phyloP scores from a whole-genome alignment of 1,139 yeast genomes.

The Pneumocystis carinii region DNA sequence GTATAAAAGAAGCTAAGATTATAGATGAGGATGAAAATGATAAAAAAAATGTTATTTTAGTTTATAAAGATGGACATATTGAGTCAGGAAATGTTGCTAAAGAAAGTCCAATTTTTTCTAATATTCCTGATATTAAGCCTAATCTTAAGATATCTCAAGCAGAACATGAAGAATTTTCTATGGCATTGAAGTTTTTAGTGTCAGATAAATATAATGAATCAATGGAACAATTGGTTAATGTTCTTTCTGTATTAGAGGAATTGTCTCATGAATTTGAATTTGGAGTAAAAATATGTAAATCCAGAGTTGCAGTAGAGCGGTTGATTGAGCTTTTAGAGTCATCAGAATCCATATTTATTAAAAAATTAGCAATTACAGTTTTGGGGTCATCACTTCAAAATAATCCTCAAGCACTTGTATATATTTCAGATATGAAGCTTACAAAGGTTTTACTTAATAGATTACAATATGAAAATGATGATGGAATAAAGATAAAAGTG shows the following conservation, averaged over 20 bases:
- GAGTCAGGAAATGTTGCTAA: neutral
- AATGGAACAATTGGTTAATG: constrained; percentile 11
- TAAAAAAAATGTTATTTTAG: neutral
- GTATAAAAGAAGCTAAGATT: neutral
- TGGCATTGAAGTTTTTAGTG: neutral
- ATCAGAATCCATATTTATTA: constrained; percentile 13
- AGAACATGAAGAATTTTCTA: neutral
- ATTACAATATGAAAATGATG: constrained; percentile 13
- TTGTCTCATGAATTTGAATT: constrained; percentile 51
- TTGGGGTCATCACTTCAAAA: constrained; percentile 40
- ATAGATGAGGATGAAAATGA: neutral
- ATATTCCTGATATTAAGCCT: neutral
- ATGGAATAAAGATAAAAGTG: constrained; percentile 17
- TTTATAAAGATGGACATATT: neutral
- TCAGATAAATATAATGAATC: neutral
- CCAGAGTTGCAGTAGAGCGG: constrained; percentile 16
- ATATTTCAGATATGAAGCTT: constrained; percentile 11
- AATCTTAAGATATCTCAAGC: neutral
- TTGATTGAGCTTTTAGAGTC: constrained; percentile 18
- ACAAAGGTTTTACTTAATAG: constrained; percentile 13
- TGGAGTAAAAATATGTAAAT: constrained; percentile 33
- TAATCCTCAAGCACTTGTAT: constrained; percentile 47
- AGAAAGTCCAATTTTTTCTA: neutral
- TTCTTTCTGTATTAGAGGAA: constrained; percentile 41
- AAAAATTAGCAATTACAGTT: constrained; percentile 23